Base-by-base conservation (phyloP, 768 basidiomycete species). In the Coprinellus micaceus region DNA sequence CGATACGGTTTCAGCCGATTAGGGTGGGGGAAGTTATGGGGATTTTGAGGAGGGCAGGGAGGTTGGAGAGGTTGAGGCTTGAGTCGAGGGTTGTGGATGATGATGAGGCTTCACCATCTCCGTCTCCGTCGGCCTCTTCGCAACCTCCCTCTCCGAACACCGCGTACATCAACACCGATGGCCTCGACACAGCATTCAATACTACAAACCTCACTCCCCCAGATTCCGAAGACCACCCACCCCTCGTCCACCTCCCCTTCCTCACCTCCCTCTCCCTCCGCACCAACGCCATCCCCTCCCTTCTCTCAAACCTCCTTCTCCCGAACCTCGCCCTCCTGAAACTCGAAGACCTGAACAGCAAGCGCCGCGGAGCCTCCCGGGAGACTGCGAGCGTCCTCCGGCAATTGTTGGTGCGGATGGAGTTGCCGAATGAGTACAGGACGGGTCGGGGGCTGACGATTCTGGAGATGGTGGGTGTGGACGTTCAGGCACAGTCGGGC, bases 341-440 rank as follows among this genome's bases (percentile, higher is more conserved):
- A 48, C 60, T 77, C 33, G 66, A 69, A 44, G 74, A 74, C 52
- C 61, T 75, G 25, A 73, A 75, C 51, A 74, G 72, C 17, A 68
- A 64, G 40, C 61, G 72, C 2, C 30, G 57, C 1, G 56, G 63
- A 4, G 66, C 67, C 15, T 69, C 68, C 6, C 47, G 55, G n/a
- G 68, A 73, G 47, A 68, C 66, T 12, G 70, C 63, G 2, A 51
- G 48, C 0, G 64, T 66, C 15, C 57, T 75, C 21, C 60, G 65
- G 2, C 63, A 66, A 44, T 48, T 74, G 26, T 60, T 74, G 9
- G 62, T 69, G 13, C 66, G 72, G 30, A 71, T 67, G 69, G 71
- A 71, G 41, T 53, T 69, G 19, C 65, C 66, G 12, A 58, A 53
- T 40, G 67, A 63, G 17, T 52, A 56, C 6, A 44, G 56, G 26